Conservation (phyloP, 2,329 filamentous ascomycete genomes). For the Neoarthrinium moseri region DNA sequence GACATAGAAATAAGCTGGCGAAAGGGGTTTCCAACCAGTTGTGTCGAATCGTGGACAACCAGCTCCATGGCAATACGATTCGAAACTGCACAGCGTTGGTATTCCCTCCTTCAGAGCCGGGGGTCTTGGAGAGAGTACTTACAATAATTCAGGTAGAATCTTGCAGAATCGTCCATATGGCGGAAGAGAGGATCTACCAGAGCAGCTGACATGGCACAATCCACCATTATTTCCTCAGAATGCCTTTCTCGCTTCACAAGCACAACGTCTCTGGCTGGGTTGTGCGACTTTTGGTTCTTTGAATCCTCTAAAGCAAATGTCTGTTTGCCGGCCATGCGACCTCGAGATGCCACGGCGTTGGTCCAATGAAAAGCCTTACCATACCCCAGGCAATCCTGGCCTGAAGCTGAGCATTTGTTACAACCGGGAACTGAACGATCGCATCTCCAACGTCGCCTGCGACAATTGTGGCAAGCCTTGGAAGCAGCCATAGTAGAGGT, state of each 20-base stretch:
- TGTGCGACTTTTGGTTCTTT: no score
- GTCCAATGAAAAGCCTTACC: conserved; percentile 61
- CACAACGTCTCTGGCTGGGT: no score
- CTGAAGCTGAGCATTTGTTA: conserved; percentile 55
- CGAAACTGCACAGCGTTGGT: conserved; percentile 17
- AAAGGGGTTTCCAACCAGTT: conserved; percentile 42
- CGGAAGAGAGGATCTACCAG: conserved; percentile 56
- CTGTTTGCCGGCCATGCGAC: conserved; percentile 35
- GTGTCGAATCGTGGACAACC: conserved; percentile 44
- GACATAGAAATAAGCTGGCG: conserved; percentile 47
- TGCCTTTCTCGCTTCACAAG: no score
- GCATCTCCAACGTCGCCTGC: conserved; percentile 58
- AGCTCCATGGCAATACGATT: conserved; percentile 51
- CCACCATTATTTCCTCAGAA: background rate
- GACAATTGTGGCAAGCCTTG: conserved; percentile 61
- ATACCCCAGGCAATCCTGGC: conserved; percentile 61
- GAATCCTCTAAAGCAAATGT: conserved; percentile 3
- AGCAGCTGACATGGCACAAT: conserved; percentile 15
- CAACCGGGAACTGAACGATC: conserved; percentile 59
- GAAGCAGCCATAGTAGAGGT: conserved; percentile 19
- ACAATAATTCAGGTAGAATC: conserved; percentile 53
- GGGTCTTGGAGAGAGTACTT: conserved; percentile 25
- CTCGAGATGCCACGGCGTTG: conserved; percentile 47
- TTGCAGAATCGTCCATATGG: conserved; percentile 44
- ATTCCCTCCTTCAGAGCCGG: conserved; percentile 5